Base-by-base conservation (phyloP, 768 basidiomycete genomes). In the Pleurotus eryngii region DNA sequence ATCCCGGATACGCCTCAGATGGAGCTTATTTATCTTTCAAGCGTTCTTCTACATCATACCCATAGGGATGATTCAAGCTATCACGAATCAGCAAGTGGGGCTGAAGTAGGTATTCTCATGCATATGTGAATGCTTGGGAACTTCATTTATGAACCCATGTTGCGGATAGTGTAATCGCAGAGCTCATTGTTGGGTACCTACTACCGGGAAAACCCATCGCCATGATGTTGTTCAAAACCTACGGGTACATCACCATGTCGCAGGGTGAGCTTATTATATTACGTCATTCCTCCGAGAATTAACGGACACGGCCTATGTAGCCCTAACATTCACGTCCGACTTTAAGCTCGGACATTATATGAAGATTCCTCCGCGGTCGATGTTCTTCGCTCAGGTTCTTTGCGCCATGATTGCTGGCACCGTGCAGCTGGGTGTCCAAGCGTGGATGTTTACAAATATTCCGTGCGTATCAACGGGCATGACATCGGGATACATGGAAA, bases 191-290 rank as follows among this genome's bases (percentile, higher is more conserved):
- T 18, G 91, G 91, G 54, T 92, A 90, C 64, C 82, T 80, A 22
- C 77, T 90, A 39, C 92, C 90, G 12, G 90, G 92, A 1, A 81
- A 81, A 14, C 89, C 90, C 6, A 68, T 92, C 55, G 90, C 91
- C 0, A 89, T 84, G 79, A 90, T 92, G 90, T 74, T 92, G 75
- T 91, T 91, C 79, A 92, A 90, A 81, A 88, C 87, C 0, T 90
- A 78, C 77, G 88, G 89, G 24, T 90, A 89, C 63, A 85, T 87
- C 59, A 84, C 81, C 47, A 82, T 84, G 79, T 75, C 76, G 2
- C 84, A 86, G 66, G 78, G 73, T 56, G 56, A 11, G 46, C 63
- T 35, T 35, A 9, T 35, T 45, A n/a, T 17, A 17, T 45, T 45
- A 45, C 42, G 11, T 27, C 50, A n/a, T 40, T 5, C 37, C 11